phyloP scores from a whole-genome alignment of 495 filamentous ascomycete species.

The Podospora didyma region DNA sequence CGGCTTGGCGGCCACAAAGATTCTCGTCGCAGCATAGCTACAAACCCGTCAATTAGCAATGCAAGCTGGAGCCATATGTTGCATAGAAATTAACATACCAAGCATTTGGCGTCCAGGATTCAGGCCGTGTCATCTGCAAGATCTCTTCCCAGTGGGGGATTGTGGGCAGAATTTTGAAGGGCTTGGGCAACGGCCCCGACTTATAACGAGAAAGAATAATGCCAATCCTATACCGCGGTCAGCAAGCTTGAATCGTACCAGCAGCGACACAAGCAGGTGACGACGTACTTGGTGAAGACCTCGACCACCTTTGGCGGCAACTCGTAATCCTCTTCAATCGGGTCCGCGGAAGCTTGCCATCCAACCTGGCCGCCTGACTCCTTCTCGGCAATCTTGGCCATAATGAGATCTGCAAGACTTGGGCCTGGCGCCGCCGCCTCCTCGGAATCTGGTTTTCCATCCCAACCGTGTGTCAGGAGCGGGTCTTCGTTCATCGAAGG shows the following conservation, averaged over 20 bases:
- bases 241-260: background rate
- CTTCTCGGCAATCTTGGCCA: conserved; percentile 89
- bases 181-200: conserved; percentile 90
- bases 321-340: conserved; percentile 72
- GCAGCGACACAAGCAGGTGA: conserved; percentile 3
- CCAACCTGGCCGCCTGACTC: conserved; percentile 61
- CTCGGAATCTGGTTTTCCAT: conserved; percentile 34
- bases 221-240: conserved; percentile 57
- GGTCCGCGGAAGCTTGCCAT: conserved; percentile 27
- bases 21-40: conserved; percentile 77
- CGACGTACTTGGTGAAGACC: conserved; percentile 79
- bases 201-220: conserved; percentile 89
- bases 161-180: conserved; percentile 93
- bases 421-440: conserved; percentile 55
- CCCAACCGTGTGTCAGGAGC: conserved; percentile 48
- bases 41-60: conserved; percentile 30
- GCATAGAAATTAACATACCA: conserved; percentile 12
- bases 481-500: conserved; percentile 48
- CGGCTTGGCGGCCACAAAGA: conserved; percentile 82
- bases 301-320: conserved; percentile 89
- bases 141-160: conserved; percentile 88
- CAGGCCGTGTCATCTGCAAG: conserved; percentile 25
- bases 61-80: background rate
- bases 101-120: conserved; percentile 63
- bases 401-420: conserved; percentile 85